Evolutionary conservation across 805 yeast species (phyloP).

Genomic region (Wickerhamiella sergipiensis): DNA sequence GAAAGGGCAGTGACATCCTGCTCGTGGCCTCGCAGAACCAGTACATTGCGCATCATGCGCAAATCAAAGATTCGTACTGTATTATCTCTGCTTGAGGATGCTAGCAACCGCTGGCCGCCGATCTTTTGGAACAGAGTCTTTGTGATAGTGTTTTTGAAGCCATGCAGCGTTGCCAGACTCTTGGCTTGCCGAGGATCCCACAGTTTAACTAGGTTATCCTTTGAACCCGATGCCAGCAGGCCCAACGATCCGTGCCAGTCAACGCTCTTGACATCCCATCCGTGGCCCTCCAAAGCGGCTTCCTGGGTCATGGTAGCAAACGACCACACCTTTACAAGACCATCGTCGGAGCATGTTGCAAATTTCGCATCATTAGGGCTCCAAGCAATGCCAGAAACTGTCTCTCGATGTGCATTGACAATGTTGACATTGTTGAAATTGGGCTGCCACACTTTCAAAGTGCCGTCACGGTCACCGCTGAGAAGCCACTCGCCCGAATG

Average conservation of each 20-base stretch:
- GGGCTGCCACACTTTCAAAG: slow-evolving; percentile 92
- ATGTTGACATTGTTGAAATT: slow-evolving; percentile 88
- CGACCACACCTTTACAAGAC: slow-evolving; percentile 83
- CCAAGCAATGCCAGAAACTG: slow-evolving; percentile 75
- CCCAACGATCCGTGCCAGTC: slow-evolving; percentile 95
- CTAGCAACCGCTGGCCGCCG: slow-evolving; percentile 59
- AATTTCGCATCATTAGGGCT: slow-evolving; percentile 84
- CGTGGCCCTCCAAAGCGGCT: slow-evolving; percentile 71
- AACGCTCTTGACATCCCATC: slow-evolving; percentile 96
- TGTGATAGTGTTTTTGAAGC: slow-evolving; percentile 89
- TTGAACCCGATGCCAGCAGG: slow-evolving; percentile 80
- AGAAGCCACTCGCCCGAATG: slow-evolving; percentile 90
- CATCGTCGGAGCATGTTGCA: slow-evolving; percentile 90
- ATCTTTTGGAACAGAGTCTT: slow-evolving; percentile 73
- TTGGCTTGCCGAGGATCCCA: slow-evolving; percentile 84
- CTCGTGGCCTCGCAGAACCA: slow-evolving; percentile 63
- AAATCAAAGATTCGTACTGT: slow-evolving; percentile 81
- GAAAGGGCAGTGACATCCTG: slow-evolving; percentile 72
- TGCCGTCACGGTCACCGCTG: slow-evolving; percentile 88
- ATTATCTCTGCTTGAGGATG: slow-evolving; percentile 79
- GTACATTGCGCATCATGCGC: slow-evolving; percentile 65
- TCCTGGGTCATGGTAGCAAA: slow-evolving; percentile 79
- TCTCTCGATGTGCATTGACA: slow-evolving; percentile 61
- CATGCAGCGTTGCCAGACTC: slow-evolving; percentile 70
- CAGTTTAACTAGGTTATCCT: slow-evolving; percentile 80